Percentiles rank a stretch among this genome's conserved stretches.
Conservation (phyloP, 2,329 filamentous ascomycete species). For the Leptographium radiaticola region DNA sequence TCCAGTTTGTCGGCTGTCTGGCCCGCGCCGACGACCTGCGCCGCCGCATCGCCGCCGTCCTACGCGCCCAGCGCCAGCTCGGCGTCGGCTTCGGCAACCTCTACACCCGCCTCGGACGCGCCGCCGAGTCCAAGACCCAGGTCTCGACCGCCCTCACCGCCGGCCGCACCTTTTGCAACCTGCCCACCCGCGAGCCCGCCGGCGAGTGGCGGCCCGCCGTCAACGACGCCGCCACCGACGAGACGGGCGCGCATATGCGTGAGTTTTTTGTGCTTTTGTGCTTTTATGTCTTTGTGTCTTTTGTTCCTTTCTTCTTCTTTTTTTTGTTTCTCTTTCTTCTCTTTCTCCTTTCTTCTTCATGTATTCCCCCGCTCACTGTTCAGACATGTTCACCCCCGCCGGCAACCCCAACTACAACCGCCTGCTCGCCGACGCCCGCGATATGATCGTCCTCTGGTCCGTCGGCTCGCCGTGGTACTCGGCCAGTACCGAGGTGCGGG, state of each 20-base stretch:
- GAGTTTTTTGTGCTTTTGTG: conserved; percentile 21
- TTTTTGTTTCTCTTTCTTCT: background rate
- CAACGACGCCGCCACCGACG: conserved; percentile 69
- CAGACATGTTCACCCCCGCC: conserved; percentile 59
- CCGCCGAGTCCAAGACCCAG: background rate
- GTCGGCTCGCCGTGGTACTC: conserved; percentile 55
- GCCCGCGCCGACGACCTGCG: conserved; percentile 72
- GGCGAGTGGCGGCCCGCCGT: conserved; percentile 55
- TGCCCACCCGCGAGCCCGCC: conserved; percentile 40
- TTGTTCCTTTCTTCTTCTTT: background rate
- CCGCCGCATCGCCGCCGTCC: conserved; percentile 55
- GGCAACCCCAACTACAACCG: conserved; percentile 61
- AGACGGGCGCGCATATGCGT: conserved; percentile 68
- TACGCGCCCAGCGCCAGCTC: conserved; percentile 49
- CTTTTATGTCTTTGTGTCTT: background rate
- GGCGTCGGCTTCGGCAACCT: conserved; percentile 71
- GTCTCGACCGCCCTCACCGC: conserved; percentile 23
- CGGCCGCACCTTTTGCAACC: conserved; percentile 81
- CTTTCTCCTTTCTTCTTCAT: background rate
- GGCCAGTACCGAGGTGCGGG: conserved; percentile 21
- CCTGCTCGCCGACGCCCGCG: conserved; percentile 52
- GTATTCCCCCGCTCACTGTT: conserved; percentile 2
- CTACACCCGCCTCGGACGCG: conserved; percentile 66
- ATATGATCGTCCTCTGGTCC: conserved; percentile 52
- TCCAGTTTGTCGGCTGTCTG: conserved; percentile 86